phyloP scores from a whole-genome alignment of 768 basidiomycete species.

The Boletus reticuloceps region DNA sequence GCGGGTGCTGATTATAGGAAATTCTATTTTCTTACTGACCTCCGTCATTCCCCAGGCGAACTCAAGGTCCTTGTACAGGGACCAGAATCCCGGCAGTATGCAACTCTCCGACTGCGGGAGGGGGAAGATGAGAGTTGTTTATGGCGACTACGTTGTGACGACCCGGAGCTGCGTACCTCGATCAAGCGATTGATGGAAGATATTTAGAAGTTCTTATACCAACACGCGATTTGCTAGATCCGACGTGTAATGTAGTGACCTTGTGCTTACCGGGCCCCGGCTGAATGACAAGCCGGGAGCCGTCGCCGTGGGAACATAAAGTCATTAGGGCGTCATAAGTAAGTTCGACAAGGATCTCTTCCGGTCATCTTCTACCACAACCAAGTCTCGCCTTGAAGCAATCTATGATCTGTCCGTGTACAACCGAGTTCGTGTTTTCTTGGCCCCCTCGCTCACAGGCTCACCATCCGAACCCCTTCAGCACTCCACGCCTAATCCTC shows the following conservation, averaged over 20 bases:
- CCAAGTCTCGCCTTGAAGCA: slow-evolving; percentile 20
- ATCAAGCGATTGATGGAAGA: slow-evolving; percentile 44
- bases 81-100: slow-evolving; percentile 21
- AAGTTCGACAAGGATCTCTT: slow-evolving; percentile 15
- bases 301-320: background rate
- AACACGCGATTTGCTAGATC: too few relatives aligned
- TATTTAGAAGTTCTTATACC: background rate
- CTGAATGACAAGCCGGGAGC: too few relatives aligned
- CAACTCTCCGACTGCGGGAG: slow-evolving; percentile 55
- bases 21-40: background rate
- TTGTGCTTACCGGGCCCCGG: too few relatives aligned
- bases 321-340: too few relatives aligned
- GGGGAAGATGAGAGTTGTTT: slow-evolving; percentile 69
- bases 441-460: background rate
- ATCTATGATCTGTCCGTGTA: slow-evolving; percentile 55
- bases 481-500: slow-evolving; percentile 32
- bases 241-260: too few relatives aligned
- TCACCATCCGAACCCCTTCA: slow-evolving; percentile 10
- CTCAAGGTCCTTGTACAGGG: slow-evolving; percentile 54
- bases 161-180: slow-evolving; percentile 38
- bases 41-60: slow-evolving; percentile 46
- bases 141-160: slow-evolving; percentile 63
- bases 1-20: slow-evolving; percentile 32
- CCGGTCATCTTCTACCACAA: background rate
- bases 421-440: slow-evolving; percentile 22